Base-by-base conservation (phyloP, 1,284 basidiomycete species). In the Marasmius tenuissimus region DNA sequence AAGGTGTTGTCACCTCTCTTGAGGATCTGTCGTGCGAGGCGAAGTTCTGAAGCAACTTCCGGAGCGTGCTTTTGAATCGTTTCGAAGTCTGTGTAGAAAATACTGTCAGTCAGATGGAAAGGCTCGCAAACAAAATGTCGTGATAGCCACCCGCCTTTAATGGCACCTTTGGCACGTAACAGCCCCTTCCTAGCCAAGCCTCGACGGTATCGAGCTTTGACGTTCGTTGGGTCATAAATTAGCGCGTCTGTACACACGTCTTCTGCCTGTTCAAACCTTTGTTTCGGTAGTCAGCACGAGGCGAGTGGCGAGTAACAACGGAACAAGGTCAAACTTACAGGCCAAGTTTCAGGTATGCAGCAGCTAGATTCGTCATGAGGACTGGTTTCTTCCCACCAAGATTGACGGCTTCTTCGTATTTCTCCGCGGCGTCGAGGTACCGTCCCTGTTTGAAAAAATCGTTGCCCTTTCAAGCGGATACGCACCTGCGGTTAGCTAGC, bases 121-220 rank as follows among this genome's bases (percentile, higher is more conserved):
- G 4, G 14, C n/a, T n/a, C 33, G 34, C 11, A 18, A 54, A n/a
- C 9, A 22, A 34, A 4, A 52, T 11, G 27, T 27, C 27, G 27
- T 27, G 27, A 27, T 27, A 27, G 12, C n/a, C 52, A 50, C 67
- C 54, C 55, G 76, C 76, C 75, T 10, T 61, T 47, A 7, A 71
- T 62, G 0, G 75, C 74, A 0, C 57, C 67, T 0, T 40, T 54
- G n/a, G 65, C 61, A 1, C 58, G 27, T 1, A 60, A 58, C 4
- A 63, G 35, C 1, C 60, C 70, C 61, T 71, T 75, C 8, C 72
- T 61, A 4, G 75, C 75, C 33, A 71, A 56, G 1, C 68, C 75
- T 6, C 76, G 67, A 4, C 73, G 63, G 49, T 70, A 76, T 2
- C 75, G 69, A 14, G 75, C 75, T 62, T 74, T 75, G 27, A 72